Base-by-base conservation (phyloP, 331 rosid genomes). In the Malus hybrid region DNA sequence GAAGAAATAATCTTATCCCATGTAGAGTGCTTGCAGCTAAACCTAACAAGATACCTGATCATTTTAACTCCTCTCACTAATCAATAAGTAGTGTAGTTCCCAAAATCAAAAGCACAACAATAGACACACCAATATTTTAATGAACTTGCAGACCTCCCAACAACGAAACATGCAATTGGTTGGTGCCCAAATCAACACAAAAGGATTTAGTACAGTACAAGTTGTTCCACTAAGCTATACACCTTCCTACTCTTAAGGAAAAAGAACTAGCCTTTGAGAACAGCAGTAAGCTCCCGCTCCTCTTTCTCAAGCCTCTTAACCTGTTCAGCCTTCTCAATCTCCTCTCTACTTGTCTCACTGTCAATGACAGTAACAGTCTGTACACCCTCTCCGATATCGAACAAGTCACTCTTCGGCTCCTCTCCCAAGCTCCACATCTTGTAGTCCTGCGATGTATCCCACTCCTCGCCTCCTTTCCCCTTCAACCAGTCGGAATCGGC, bases 221-320 rank as follows among this genome's bases (percentile, higher is more conserved):
- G 14, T 71, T 20, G 16, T 33, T 36, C 57, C 44, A 22, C 42
- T 13, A 36, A 73, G 33, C 67, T 15, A 18, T 7, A 34, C 22
- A 71, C 14, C 14, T 4, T 2, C 6, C 76, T 6, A 60, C 2
- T 16, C 59, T 72, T 19, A 20, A 46, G 42, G 50, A 24, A 27
- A 20, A 50, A 7, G 32, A 56, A 39, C 27, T 80, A 15, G 87
- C 99, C 97, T 83, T 90, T 86, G 63, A 92, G 77, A 10, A 92
- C 19, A 13, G 80, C 80, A 83, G 81, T 85, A 64, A 94, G 96
- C 67, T 77, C 92, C 65, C 84, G 78, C 85, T 90, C 90, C 81
- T 90, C 93, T 68, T 36, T 80, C 88, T 84, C 68, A 44, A 88
- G 87, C 83, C 75, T 79, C 80, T 64, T 71, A 31, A 69, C 75